These are phyloP conservation scores for Penicillium maclennaniae DNA, from an alignment of 495 filamentous ascomycete genomes.

Conservation along the genomic window DNA sequence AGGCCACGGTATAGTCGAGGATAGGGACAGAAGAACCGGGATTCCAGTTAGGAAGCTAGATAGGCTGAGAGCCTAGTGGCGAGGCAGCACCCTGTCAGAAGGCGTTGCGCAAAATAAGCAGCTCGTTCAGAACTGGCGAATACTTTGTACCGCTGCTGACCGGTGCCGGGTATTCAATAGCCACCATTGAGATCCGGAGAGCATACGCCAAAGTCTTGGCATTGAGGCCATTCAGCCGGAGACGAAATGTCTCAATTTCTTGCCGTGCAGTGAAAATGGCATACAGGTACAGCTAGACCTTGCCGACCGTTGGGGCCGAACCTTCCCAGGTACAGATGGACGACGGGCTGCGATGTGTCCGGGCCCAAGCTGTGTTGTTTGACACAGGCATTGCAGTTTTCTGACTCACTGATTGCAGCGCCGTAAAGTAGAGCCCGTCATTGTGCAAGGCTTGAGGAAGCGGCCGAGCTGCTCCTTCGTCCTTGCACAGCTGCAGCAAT, in stretches of 20 bases:
- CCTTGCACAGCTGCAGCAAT: constrained; percentile 6
- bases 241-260: constrained; percentile 12
- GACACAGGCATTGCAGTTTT: constrained; percentile 8
- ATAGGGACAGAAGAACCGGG: constrained; percentile 13
- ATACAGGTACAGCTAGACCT: constrained; percentile 55
- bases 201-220: constrained; percentile 6
- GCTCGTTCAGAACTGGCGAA: constrained; percentile 6
- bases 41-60: constrained; percentile 37
- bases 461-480: constrained; percentile 7
- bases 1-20: constrained; percentile 33
- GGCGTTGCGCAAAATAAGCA: constrained; percentile 20
- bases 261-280: constrained; percentile 32
- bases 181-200: constrained; percentile 15
- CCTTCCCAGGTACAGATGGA: constrained; percentile 23
- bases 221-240: constrained; percentile 7
- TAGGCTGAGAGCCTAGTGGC: constrained; percentile 52
- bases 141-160: constrained; percentile 10
- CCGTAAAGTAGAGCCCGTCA: constrained; percentile 10
- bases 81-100: constrained; percentile 63
- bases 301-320: constrained; percentile 41
- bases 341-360: constrained; percentile 28
- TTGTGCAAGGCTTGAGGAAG: constrained; percentile 17
- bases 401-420: not conserved
- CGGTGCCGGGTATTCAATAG: constrained; percentile 13
- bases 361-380: constrained; percentile 37